These are phyloP conservation scores for Chamaenerion angustifolium DNA, from an alignment of 345 rosid genomes.

Conservation along the genomic window DNA sequence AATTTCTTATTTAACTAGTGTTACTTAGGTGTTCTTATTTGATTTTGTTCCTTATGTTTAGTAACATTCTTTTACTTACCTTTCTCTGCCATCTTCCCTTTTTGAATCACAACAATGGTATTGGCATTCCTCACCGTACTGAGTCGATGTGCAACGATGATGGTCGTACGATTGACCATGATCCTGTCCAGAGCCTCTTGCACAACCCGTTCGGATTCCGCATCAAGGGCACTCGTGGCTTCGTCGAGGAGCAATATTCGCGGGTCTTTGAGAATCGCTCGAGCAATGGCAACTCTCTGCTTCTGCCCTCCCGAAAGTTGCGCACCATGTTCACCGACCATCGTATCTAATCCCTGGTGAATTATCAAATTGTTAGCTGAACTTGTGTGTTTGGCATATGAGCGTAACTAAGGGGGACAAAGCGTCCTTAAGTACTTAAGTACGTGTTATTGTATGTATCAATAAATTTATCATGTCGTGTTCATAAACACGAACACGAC, in stretches of 20 bases:
- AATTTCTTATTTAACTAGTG: too few species aligned
- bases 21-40: too few species aligned
- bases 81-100: conserved; percentile 26
- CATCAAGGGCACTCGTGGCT: conserved; percentile 31
- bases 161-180: conserved; percentile 23
- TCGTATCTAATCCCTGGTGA: conserved; percentile 26
- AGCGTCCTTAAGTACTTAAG: too few species aligned
- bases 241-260: conserved; percentile 30
- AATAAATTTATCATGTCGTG: too few species aligned
- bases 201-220: conserved; percentile 23
- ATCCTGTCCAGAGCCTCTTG: conserved; percentile 31
- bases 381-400: too few species aligned
- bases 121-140: conserved; percentile 24
- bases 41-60: too few species aligned
- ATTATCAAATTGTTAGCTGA: too few species aligned
- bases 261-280: conserved; percentile 28
- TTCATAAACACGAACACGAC: too few species aligned
- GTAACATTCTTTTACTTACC: conserved; percentile 8
- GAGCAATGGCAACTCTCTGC: conserved; percentile 32
- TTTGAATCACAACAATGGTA: conserved; percentile 21
- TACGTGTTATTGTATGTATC: too few species aligned
- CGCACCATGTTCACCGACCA: conserved; percentile 41
- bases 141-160: conserved; percentile 27
- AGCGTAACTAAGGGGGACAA: too few species aligned
- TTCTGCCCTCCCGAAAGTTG: conserved; percentile 42